These are phyloP conservation scores for Ganoderma meredithae DNA, from an alignment of 1,284 basidiomycete species.

Conservation along the genomic window DNA sequence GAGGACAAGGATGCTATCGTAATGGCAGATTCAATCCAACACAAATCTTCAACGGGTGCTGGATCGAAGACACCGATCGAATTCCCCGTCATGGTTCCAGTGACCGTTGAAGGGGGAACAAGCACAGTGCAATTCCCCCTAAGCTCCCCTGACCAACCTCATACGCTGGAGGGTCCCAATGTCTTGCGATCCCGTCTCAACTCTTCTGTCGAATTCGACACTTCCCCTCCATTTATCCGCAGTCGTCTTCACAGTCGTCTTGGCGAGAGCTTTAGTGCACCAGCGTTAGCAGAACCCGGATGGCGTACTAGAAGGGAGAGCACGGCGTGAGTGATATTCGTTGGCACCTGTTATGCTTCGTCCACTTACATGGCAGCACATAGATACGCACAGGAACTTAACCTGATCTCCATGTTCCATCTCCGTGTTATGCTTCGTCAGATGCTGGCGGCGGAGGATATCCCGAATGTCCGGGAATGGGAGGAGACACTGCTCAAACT, in stretches of 20 bases:
- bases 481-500: constrained; percentile 83
- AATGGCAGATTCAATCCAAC: constrained; percentile 50
- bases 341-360: not conserved
- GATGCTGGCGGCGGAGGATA: constrained; percentile 79
- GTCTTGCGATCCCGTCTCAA: constrained; percentile 66
- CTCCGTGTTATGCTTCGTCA: constrained; percentile 90
- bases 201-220: constrained; percentile 74
- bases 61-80: constrained; percentile 62
- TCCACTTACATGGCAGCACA: not conserved
- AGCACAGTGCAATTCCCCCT: constrained; percentile 84
- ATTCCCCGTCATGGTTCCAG: constrained; percentile 58
- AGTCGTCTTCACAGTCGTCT: constrained; percentile 83
- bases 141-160: constrained; percentile 70
- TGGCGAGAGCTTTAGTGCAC: constrained; percentile 55
- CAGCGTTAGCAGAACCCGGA: constrained; percentile 59
- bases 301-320: constrained; percentile 85
- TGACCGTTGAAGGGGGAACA: constrained; percentile 55
- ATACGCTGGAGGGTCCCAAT: constrained; percentile 58
- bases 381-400: constrained; percentile 84
- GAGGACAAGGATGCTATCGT: constrained; percentile 71
- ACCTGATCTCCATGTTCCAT: constrained; percentile 86
- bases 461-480: constrained; percentile 86
- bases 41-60: constrained; percentile 52
- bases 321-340: constrained; percentile 66
- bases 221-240: constrained; percentile 76